Percentiles rank a stretch among this genome's conserved stretches.
Conservation (phyloP, 345 rosid genomes). For the Salix exigua region DNA sequence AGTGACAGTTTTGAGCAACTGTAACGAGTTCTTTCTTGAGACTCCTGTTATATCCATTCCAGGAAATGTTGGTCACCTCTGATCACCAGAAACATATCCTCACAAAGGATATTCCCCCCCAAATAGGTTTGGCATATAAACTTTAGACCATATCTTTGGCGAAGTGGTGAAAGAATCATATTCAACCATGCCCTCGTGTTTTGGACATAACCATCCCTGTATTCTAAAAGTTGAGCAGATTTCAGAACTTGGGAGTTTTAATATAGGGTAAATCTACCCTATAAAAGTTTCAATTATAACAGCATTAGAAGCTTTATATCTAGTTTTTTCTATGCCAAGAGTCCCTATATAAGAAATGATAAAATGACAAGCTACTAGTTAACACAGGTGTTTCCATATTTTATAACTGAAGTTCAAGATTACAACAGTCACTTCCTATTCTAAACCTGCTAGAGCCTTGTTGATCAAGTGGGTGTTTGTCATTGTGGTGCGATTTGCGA, state of each 20-base stretch:
- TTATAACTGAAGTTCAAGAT: too few species aligned
- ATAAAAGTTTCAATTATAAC: too few species aligned
- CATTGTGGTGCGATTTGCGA: too few species aligned
- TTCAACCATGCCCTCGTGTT: neutral
- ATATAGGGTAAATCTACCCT: neutral
- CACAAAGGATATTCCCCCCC: conserved; percentile 26
- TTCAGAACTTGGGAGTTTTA: neutral
- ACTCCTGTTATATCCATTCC: conserved; percentile 17
- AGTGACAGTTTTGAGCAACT: neutral
- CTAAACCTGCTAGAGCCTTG: too few species aligned
- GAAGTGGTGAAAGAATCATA: neutral
- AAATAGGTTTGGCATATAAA: neutral
- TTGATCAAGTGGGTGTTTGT: too few species aligned
- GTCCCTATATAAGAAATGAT: too few species aligned
- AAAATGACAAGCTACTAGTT: too few species aligned
- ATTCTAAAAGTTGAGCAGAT: neutral
- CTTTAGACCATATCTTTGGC: neutral
- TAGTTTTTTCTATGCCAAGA: too few species aligned
- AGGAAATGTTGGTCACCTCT: neutral
- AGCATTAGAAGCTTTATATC: too few species aligned
- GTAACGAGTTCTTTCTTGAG: neutral
- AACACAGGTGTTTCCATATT: too few species aligned
- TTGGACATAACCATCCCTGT: neutral
- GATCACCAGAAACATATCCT: conserved; percentile 50
- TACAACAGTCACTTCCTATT: neutral